Base-by-base conservation (phyloP, 352 stramenopile species). In the Globisporangium carolinianum region DNA sequence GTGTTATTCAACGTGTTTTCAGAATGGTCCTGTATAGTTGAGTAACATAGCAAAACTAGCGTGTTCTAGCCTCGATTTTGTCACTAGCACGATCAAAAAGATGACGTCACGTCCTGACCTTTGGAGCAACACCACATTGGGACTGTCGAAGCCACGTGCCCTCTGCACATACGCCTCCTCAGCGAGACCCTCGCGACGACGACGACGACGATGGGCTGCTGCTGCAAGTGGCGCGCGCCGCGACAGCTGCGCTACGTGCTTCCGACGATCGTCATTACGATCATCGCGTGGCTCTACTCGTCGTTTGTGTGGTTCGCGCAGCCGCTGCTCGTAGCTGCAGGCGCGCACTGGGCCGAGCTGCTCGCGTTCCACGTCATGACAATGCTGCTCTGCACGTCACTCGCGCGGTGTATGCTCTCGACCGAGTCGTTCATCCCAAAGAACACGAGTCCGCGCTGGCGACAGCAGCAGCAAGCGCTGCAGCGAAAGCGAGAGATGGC, bases 271-370 rank as follows among this genome's bases (percentile, higher is more conserved):
- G 64, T 93, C 18, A 15, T 75, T 1, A 52, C 60, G 6, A 60
- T 91, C 52, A 89, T 91, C 58, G 51, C 41, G 45, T 89, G 76
- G 56, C 65, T 93, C 52, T 91, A 93, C 55, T 59, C 50, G 10
- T 80, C 77, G 6, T 93, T 91, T 60, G 55, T 72, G 10, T 32
- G 61, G 11, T 86, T 77, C 47, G 71, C 79, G 42, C 83, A 92
- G 53, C 56, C 65, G n/a, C 67, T 69, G 42, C 60, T 92, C 48
- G 46, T 73, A 35, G 41, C 50, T 24, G 57, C 53, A 1, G 63
- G 69, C 38, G 75, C 70, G 6, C 64, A 63, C 14, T 36, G 49
- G 24, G 51, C 36, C 47, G 70, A 89, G 66, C 46, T 92, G 32
- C 57, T 65, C 39, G 41, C 60, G 18, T 90, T 92, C 66, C 79